Conservation (phyloP, 129 eudicot species). For the Flaveria trinervia region DNA sequence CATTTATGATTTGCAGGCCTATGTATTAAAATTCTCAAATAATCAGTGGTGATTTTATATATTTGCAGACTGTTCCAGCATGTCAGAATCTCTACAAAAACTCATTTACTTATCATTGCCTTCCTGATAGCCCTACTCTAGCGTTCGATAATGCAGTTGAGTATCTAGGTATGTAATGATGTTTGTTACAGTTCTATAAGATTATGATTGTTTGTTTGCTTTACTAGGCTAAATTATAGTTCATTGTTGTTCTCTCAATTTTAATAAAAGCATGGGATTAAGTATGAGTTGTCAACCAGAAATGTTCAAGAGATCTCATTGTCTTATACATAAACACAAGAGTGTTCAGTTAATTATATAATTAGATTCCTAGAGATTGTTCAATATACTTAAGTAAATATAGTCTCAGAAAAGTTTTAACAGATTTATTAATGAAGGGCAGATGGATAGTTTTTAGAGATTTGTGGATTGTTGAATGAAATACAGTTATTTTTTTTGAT, state of each 20-base stretch:
- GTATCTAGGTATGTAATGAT: constrained; percentile 61
- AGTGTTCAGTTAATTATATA: background rate
- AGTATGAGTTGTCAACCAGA: too few relatives aligned
- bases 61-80: constrained; percentile 88
- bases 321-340: background rate
- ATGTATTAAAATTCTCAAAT: constrained; percentile 10
- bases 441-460: background rate
- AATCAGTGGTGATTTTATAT: constrained; percentile 20
- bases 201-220: background rate
- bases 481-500: background rate
- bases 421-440: background rate
- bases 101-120: constrained; percentile 85
- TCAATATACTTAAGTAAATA: background rate
- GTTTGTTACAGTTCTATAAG: background rate
- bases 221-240: too few relatives aligned
- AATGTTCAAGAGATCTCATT: background rate
- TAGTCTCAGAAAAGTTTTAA: background rate
- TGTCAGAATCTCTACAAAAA: constrained; percentile 95
- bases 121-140: constrained; percentile 67
- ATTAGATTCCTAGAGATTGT: background rate
- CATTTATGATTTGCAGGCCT: constrained; percentile 16
- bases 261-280: too few relatives aligned
- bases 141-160: constrained; percentile 86
- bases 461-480: too few relatives aligned
- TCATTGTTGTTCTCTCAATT: too few relatives aligned